These are phyloP conservation scores for Kwoniella pini DNA, from an alignment of 768 basidiomycete genomes.

Conservation along the genomic window DNA sequence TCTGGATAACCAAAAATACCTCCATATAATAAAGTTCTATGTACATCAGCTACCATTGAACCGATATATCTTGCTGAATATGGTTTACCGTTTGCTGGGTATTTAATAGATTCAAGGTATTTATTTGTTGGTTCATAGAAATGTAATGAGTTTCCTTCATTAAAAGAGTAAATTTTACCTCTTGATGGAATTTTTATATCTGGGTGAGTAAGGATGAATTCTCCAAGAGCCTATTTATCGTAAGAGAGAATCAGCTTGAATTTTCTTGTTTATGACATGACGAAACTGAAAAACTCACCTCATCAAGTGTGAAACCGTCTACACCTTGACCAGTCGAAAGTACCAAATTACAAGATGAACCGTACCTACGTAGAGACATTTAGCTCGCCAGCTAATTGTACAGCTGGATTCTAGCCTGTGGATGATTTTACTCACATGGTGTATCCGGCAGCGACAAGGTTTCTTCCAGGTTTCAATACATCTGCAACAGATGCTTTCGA, in stretches of 20 bases:
- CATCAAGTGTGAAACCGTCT: conserved; percentile 97
- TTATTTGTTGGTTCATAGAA: conserved; percentile 85
- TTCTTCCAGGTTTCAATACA: conserved; percentile 86
- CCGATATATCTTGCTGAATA: conserved; percentile 71
- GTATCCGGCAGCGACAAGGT: conserved; percentile 98
- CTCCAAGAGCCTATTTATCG: conserved; percentile 67
- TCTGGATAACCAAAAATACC: conserved; percentile 98
- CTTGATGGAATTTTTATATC: conserved; percentile 90
- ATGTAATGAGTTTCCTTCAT: conserved; percentile 96
- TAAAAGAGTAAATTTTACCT: conserved; percentile 99
- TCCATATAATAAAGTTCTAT: conserved; percentile 87
- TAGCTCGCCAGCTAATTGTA: no score
- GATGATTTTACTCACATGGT: conserved; percentile 75
- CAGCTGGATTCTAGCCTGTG: no score
- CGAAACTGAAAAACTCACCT: conserved; percentile 56
- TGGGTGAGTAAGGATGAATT: conserved; percentile 98
- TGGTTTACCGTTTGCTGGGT: conserved; percentile 57
- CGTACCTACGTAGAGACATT: no score
- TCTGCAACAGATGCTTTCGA: conserved; percentile 80
- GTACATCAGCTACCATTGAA: conserved; percentile 97
- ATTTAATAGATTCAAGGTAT: conserved; percentile 75
- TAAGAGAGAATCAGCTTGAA: background rate
- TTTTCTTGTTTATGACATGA: no score
- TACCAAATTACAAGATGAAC: conserved; percentile 94
- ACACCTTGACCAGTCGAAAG: conserved; percentile 93